phyloP scores from a whole-genome alignment of 192 early-diverging fungal species.

The Entophlyctis luteolus region DNA sequence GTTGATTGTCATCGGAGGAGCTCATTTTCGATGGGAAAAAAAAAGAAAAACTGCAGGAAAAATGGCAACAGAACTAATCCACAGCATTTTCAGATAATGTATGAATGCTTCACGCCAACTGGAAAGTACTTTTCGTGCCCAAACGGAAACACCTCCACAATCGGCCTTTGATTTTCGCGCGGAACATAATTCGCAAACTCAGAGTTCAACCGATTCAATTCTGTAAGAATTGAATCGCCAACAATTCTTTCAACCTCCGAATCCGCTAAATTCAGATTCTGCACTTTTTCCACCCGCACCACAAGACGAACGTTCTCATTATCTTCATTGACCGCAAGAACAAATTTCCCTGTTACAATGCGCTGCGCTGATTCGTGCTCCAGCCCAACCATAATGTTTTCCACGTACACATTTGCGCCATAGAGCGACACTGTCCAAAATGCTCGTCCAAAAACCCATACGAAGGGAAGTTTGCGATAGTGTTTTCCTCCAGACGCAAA shows the following conservation, averaged over 20 bases:
- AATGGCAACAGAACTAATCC: no score
- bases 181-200: slow-evolving; percentile 41
- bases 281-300: slow-evolving; percentile 10
- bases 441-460: slow-evolving; percentile 39
- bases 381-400: slow-evolving; percentile 43
- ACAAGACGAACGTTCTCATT: slow-evolving; percentile 8
- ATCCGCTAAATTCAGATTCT: not conserved
- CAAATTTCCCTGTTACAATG: slow-evolving; percentile 40
- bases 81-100: no score
- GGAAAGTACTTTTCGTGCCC: slow-evolving; percentile 31
- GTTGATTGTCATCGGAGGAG: no score
- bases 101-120: slow-evolving; percentile 38
- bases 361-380: slow-evolving; percentile 21
- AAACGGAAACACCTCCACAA: slow-evolving; percentile 24
- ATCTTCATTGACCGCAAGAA: slow-evolving; percentile 24
- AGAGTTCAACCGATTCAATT: slow-evolving; percentile 27
- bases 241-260: not conserved
- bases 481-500: not conserved
- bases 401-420: slow-evolving; percentile 41
- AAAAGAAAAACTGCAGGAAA: no score
- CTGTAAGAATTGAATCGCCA: slow-evolving; percentile 10
- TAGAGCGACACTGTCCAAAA: slow-evolving; percentile 43
- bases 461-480: slow-evolving; percentile 28
- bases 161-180: slow-evolving; percentile 29
- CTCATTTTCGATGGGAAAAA: no score